Conservation (phyloP, 495 filamentous ascomycete genomes). For the Glonium stellatum region DNA sequence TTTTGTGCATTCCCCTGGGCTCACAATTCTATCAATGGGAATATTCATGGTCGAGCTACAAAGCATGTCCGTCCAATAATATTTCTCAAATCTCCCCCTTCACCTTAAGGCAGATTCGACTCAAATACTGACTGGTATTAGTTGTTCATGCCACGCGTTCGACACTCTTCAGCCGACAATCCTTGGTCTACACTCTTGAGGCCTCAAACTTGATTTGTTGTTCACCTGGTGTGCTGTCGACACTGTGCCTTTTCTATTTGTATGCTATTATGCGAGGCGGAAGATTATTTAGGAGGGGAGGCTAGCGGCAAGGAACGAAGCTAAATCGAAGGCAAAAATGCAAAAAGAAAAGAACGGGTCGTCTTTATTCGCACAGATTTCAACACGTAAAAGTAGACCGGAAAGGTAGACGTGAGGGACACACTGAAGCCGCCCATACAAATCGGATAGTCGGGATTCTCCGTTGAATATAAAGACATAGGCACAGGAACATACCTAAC, state of each 20-base stretch:
- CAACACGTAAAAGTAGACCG: not conserved
- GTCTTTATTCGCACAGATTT: constrained; percentile 21
- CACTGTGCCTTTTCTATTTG: constrained; percentile 53
- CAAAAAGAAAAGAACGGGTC: constrained; percentile 21
- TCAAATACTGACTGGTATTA: constrained; percentile 11
- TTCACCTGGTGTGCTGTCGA: constrained; percentile 56
- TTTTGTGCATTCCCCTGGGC: constrained; percentile 59
- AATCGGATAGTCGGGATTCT: too few relatives aligned
- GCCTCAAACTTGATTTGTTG: constrained; percentile 57
- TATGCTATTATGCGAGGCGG: constrained; percentile 37
- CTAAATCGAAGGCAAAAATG: constrained; percentile 23
- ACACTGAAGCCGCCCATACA: too few relatives aligned
- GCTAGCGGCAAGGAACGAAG: constrained; percentile 13
- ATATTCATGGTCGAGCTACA: constrained; percentile 66
- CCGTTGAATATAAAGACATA: too few relatives aligned
- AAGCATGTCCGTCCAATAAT: constrained; percentile 38
- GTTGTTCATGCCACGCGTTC: constrained; percentile 58
- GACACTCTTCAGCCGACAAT: constrained; percentile 58
- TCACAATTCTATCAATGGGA: constrained; percentile 60
- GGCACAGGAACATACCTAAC: too few relatives aligned
- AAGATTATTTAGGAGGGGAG: constrained; percentile 12
- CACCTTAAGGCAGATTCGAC: constrained; percentile 5
- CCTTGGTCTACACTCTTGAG: constrained; percentile 54
- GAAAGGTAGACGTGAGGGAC: too few relatives aligned
- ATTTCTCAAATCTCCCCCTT: not conserved